Percentiles rank a stretch among this genome's conserved stretches.
Evolutionary conservation across 495 filamentous ascomycete genomes (phyloP).

Genomic region (Halenospora varia): DNA sequence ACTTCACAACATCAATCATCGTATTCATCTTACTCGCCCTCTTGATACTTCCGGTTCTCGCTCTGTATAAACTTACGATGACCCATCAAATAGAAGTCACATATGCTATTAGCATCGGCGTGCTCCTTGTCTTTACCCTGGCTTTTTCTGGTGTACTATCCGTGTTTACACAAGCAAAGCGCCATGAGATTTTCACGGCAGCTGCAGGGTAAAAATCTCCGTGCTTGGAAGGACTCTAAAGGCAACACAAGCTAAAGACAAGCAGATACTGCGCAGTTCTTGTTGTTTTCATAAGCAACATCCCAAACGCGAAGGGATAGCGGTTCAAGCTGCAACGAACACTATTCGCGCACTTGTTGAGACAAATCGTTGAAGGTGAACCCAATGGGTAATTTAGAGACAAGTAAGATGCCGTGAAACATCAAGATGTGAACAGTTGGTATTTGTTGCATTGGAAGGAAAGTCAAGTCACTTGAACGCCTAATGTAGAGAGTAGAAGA

Average conservation of each 20-base stretch:
- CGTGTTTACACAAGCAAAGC: neutral
- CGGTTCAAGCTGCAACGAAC: too few relatives aligned
- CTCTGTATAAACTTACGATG: constrained; percentile 13
- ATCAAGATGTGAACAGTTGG: too few relatives aligned
- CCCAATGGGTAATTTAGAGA: too few relatives aligned
- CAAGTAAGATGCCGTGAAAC: too few relatives aligned
- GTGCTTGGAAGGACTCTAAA: neutral
- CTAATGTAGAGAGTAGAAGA: too few relatives aligned
- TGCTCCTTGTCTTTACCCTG: neutral
- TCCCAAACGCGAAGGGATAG: too few relatives aligned
- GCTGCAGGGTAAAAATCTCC: neutral
- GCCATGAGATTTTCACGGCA: neutral
- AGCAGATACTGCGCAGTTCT: neutral
- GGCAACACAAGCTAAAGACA: neutral
- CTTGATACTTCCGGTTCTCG: constrained; percentile 25
- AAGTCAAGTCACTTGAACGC: too few relatives aligned
- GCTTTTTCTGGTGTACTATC: neutral
- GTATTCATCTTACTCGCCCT: constrained; percentile 21
- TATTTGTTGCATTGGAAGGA: too few relatives aligned
- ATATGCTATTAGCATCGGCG: neutral
- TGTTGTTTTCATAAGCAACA: neutral
- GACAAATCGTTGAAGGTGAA: too few relatives aligned
- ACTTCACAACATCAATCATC: constrained; percentile 17
- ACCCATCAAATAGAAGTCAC: neutral
- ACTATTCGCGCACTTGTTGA: too few relatives aligned